Evolutionary conservation across 805 yeast genomes (phyloP).

Genomic region (Candida ipomoeae): DNA sequence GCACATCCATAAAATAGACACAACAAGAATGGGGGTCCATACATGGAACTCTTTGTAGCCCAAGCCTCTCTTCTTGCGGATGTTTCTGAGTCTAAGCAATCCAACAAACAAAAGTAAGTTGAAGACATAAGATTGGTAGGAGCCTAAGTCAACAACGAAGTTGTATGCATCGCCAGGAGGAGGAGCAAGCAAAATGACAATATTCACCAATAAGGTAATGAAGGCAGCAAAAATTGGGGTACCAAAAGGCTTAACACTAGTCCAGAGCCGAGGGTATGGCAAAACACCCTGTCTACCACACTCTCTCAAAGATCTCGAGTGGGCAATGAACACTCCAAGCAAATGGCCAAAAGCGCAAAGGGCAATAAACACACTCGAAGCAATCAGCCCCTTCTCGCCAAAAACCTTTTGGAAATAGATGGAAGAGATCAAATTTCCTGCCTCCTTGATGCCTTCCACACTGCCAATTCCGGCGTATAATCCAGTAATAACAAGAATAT

Average conservation of each 20-base stretch:
- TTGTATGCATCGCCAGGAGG: constrained; percentile 35
- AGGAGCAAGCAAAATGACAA: constrained; percentile 28
- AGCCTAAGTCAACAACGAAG: constrained; percentile 29
- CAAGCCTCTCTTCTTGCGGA: constrained; percentile 23
- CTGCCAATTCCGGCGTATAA: constrained; percentile 28
- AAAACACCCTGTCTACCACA: constrained; percentile 33
- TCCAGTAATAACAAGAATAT: constrained; percentile 31
- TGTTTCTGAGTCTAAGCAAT: constrained; percentile 23
- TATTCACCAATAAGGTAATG: constrained; percentile 23
- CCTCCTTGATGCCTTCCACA: constrained; percentile 22
- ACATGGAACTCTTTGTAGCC: constrained; percentile 16
- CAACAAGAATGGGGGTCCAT: constrained; percentile 25
- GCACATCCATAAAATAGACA: constrained; percentile 29
- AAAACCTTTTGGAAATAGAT: constrained; percentile 29
- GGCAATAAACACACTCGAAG: constrained; percentile 26
- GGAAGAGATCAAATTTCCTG: constrained; percentile 29
- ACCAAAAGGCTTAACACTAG: constrained; percentile 29
- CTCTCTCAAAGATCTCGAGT: constrained; percentile 30
- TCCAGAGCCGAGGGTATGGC: constrained; percentile 27
- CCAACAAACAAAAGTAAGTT: constrained; percentile 26
- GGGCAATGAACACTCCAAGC: constrained; percentile 26
- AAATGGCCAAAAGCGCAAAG: constrained; percentile 31
- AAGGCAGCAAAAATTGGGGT: constrained; percentile 27
- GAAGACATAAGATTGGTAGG: constrained; percentile 28
- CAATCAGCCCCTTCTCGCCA: constrained; percentile 23